These are phyloP conservation scores for Cajanus cajan DNA, from an alignment of 306 rosid genomes.

Conservation along the genomic window DNA sequence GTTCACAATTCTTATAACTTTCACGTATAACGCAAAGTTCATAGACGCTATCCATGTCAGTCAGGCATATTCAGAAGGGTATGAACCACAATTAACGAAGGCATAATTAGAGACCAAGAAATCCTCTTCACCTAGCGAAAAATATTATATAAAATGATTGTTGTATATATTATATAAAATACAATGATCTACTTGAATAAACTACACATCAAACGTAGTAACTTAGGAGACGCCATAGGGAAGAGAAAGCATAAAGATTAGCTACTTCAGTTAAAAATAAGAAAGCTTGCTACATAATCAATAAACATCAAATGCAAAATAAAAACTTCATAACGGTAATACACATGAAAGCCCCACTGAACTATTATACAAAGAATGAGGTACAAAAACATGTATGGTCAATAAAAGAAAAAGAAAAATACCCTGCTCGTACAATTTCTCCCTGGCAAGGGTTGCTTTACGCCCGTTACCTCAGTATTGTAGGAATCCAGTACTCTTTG, in stretches of 20 bases:
- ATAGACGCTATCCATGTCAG: too few relatives aligned
- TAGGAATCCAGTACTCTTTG: constrained; percentile 21
- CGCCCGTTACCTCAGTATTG: constrained; percentile 33
- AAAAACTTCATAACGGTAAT: background rate
- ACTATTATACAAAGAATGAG: constrained; percentile 32
- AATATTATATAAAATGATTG: too few relatives aligned
- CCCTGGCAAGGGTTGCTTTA: constrained; percentile 40
- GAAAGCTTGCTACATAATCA: background rate
- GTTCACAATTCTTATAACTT: too few relatives aligned
- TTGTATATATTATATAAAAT: too few relatives aligned
- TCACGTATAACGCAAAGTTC: too few relatives aligned
- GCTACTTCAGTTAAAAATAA: background rate
- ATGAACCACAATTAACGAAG: too few relatives aligned
- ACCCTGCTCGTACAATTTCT: constrained; percentile 31
- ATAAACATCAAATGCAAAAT: background rate
- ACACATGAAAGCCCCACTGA: background rate
- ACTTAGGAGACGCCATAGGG: background rate
- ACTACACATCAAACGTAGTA: background rate
- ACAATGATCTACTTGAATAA: too few relatives aligned
- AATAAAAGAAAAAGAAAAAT: background rate
- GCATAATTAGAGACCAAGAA: too few relatives aligned
- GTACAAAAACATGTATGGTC: background rate
- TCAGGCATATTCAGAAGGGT: too few relatives aligned
- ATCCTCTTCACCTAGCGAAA: too few relatives aligned
- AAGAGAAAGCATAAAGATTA: background rate